phyloP scores from a whole-genome alignment of 805 yeast species.

The Ogataea paraovalis region DNA sequence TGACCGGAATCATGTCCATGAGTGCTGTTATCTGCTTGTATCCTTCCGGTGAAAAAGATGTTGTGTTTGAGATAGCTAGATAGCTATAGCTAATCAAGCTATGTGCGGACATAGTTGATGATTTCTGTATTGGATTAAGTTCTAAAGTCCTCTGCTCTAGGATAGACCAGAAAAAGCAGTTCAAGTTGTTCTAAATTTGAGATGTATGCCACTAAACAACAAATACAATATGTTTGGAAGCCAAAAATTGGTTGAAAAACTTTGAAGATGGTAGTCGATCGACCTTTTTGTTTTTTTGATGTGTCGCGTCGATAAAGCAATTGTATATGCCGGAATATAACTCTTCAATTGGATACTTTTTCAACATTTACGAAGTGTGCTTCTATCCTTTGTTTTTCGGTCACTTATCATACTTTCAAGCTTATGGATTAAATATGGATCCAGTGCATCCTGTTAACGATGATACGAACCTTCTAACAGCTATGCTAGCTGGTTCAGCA shows the following conservation, averaged over 20 bases:
- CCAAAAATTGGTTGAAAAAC: too few relatives aligned
- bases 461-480: constrained; percentile 47
- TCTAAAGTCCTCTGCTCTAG: not conserved
- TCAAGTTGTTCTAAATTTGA: too few relatives aligned
- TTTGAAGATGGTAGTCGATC: too few relatives aligned
- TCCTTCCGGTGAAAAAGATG: constrained; percentile 18
- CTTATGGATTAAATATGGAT: constrained; percentile 16
- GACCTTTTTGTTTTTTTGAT: not conserved
- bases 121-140: too few relatives aligned
- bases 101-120: not conserved
- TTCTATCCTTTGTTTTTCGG: too few relatives aligned
- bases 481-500: constrained; percentile 54
- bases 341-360: too few relatives aligned
- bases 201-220: too few relatives aligned
- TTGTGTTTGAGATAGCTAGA: constrained; percentile 30
- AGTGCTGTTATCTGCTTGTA: constrained; percentile 23
- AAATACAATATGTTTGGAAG: too few relatives aligned
- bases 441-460: constrained; percentile 22
- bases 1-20: constrained; percentile 29
- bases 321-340: not conserved
- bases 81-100: constrained; percentile 1
- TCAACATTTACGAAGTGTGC: too few relatives aligned
- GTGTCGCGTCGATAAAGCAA: not conserved
- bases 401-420: too few relatives aligned
- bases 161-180: too few relatives aligned